Percentiles rank a stretch among this genome's conserved stretches.
These are phyloP conservation scores for Alisma plantagoaquatica DNA, from an alignment of 106 monocot genomes.

Conservation along the genomic window DNA sequence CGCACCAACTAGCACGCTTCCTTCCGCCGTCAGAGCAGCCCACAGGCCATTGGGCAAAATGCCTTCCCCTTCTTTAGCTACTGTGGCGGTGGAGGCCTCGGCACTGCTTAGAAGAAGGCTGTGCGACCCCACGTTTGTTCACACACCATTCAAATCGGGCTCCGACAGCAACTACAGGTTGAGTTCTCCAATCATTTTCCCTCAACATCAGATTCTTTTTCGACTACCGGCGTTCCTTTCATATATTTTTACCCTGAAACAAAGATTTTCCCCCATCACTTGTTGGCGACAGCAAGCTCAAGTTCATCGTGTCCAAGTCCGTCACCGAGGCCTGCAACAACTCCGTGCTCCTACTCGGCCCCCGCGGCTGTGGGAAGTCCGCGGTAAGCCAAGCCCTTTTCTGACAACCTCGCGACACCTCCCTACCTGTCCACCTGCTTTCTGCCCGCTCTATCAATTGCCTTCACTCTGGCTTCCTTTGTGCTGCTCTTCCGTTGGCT, in stretches of 20 bases:
- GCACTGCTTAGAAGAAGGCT: slow-evolving; percentile 59
- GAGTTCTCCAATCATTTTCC: neutral
- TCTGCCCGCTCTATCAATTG: no score
- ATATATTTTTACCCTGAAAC: neutral
- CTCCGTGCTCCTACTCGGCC: slow-evolving; percentile 82
- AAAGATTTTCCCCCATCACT: neutral
- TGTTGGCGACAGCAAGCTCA: slow-evolving; percentile 48
- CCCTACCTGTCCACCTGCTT: no score
- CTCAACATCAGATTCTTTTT: neutral
- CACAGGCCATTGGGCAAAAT: no score
- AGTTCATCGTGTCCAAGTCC: slow-evolving; percentile 62
- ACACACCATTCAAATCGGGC: slow-evolving; percentile 42
- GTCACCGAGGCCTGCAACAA: slow-evolving; percentile 76
- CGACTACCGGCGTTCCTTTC: neutral
- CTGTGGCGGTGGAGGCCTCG: slow-evolving; percentile 44
- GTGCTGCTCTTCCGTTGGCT: no score
- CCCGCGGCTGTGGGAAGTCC: slow-evolving; percentile 70
- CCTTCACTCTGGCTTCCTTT: no score
- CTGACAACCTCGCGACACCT: no score
- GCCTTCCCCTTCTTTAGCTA: no score
- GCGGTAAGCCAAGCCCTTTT: slow-evolving; percentile 35
- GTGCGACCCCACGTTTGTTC: slow-evolving; percentile 41
- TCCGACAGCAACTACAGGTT: slow-evolving; percentile 76
- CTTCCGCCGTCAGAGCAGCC: neutral
- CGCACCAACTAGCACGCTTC: no score